Base-by-base conservation (phyloP, 129 eudicot genomes). In the Pulicaria dysenterica region DNA sequence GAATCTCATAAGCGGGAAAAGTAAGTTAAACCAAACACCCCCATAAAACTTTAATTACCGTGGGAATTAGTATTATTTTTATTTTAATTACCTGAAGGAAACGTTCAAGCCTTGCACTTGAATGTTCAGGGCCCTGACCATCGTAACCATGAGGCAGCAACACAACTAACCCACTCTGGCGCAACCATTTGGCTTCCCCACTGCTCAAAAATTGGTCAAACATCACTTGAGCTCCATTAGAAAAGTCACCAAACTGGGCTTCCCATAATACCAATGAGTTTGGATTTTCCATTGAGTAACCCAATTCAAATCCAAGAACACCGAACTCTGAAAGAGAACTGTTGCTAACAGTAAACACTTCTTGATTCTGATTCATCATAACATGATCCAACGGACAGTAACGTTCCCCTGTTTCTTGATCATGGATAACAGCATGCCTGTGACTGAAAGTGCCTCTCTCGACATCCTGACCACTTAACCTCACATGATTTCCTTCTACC, bases 51-150 rank as follows among this genome's bases (percentile, higher is more conserved):
- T 24, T 24, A 24, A 24, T 24, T 24, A 24, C 31, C 31, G 31
- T 2, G 31, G 31, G 31, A 24, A 24, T 24, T 24, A 24, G 31
- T 24, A 0, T 24, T 24, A 24, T 24, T 24, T 24, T 24, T 24
- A 24, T 24, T 24, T 24, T n/a, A 31, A 59, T 15, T 67, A 93
- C 98, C 91, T 94, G 98, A 65, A 94, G 96, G 84, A 83, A 94
- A n/a, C 96, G 96, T 75, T 94, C 98, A 71, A 94, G 85, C 4
- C 98, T 82, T 13, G 95, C 95, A 81, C 98, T 94, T 5, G 98
- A 94, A 67, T 94, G 98, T 70, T 94, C 98, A 77, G 98, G 98
- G 47, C 98, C 98, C 80, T 94, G 98, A 47, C 98, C 98, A 86
- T 94, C 98, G 80, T 90, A 94, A 78, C 98, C 98, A 84, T 94